Base-by-base conservation (phyloP, 2,329 filamentous ascomycete species). In the Claviceps maximensis region DNA sequence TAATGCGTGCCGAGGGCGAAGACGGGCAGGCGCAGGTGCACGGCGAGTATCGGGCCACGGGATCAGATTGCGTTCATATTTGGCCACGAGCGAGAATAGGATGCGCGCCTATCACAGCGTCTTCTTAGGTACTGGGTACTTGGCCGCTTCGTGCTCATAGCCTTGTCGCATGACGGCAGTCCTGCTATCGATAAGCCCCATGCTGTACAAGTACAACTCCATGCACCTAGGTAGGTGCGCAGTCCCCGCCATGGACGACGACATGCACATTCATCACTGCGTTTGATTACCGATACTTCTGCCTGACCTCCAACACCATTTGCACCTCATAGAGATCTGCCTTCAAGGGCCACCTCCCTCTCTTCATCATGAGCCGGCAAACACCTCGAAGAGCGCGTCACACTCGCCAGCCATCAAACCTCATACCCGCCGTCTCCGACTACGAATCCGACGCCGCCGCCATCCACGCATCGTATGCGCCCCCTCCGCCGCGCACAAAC, bases 371-470 rank as follows among this genome's bases (percentile, higher is more conserved):
- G 74, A 76, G 69, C 57, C 67, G 68, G 45, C 58, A 64, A 59
- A 72, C 72, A 29, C 71, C 74, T 42, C 67, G 67, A 53, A 69
- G 69, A 55, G 46, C 62, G 59, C 61, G 66, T 53, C 71, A 73
- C 61, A 67, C 62, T 56, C 68, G 70, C 50, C 70, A 75, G 50
- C 63, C 67, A 10, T 71, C 68, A 17, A 69, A 68, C 52, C 63
- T 66, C 40, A 67, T 71, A 55, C 65, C 67, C 25, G 69, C 67
- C 47, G 63, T 69, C 29, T 78, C 77, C 47, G 82, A 86, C 67
- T 84, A 86, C 69, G 82, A 86, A 61, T 84, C 82, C 56, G 83
- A 86, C 65, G 76, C 75, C 21, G 74, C 73, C 65, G 71, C 62
- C 60, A 69, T 58, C 54, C 68, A 61, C 55, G 68, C 61, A 56